A percentile compares a stretch with the other conserved stretches of the same genome.
phyloP scores from a whole-genome alignment of 257 asterid species.

The Euphrasia confusa region DNA sequence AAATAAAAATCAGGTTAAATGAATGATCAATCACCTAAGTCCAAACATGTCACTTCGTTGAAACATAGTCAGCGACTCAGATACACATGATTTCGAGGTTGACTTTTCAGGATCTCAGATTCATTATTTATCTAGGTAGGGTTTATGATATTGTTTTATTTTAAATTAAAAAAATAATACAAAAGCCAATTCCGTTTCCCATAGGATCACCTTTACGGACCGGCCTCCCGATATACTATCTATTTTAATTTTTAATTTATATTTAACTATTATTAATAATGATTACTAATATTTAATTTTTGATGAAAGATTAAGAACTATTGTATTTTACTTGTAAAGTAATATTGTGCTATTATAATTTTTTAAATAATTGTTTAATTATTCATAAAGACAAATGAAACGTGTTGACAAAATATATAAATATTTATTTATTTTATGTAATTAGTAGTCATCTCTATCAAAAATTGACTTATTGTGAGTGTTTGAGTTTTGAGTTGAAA shows the following conservation, averaged over 20 bases:
- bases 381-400: too few relatives aligned
- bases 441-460: slow-evolving; percentile 16
- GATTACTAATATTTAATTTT: too few relatives aligned
- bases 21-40: too few relatives aligned
- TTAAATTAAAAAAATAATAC: not conserved
- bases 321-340: too few relatives aligned
- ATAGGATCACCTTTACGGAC: slow-evolving; percentile 1
- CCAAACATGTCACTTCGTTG: slow-evolving; percentile 28
- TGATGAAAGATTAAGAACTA: too few relatives aligned
- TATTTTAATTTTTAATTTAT: too few relatives aligned
- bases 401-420: too few relatives aligned
- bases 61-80: slow-evolving; percentile 29
- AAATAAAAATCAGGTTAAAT: too few relatives aligned
- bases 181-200: slow-evolving; percentile 10
- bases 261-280: too few relatives aligned
- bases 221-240: not conserved
- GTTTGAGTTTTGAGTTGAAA: slow-evolving; percentile 24
- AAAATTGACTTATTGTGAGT: slow-evolving; percentile 25
- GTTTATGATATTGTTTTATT: not conserved
- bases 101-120: slow-evolving; percentile 22
- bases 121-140: not conserved
- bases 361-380: too few relatives aligned
- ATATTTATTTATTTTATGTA: slow-evolving; percentile 1
- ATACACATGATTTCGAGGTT: slow-evolving; percentile 31
- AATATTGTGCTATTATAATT: too few relatives aligned